Base-by-base conservation (phyloP, 2,329 filamentous ascomycete genomes). In the Malbranchea cinnamomea region DNA sequence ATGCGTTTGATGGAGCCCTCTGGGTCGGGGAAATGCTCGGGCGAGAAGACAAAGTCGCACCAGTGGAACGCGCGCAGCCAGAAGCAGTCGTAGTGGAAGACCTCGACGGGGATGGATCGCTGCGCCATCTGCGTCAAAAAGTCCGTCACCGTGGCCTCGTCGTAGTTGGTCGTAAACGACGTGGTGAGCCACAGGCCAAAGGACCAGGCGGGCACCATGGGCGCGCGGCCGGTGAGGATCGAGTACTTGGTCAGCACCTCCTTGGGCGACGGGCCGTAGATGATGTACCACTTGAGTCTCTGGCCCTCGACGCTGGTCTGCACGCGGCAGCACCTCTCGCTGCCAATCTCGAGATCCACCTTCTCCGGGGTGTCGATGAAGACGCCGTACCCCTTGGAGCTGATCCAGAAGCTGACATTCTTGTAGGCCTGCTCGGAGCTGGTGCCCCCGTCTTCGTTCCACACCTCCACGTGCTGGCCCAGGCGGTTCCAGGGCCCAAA, bases 101-200 rank as follows among this genome's bases (percentile, higher is more conserved):
- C 71, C 33, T 74, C 67, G 5, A 77, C 63, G 1, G 68, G 65
- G 5, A 69, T 71, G 22, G 63, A 62, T 4, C 68, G 63, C 28
- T 62, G 55, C 37, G 60, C 62, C 71, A 77, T 76, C 9, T 70
- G 70, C 37, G 71, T 62, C 14, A 77, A 60, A 47, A 76, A 76
- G 10, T 16, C 15, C 21, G 57, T 66, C 15, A 78, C 73, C 0
- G 72, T 77, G 6, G 57, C 47, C 49, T 78, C 72, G 38, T 75
- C 70, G 42, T 78, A 78, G 33, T 67, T 64, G 2, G 74, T 78
- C 3, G 72, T 76, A 52, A 78, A 78, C 36, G 68, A 75, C 1
- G 76, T 81, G 33, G 68, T 77, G n/a, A 80, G 60, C 74, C 74
- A 79, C 6, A 79, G 59, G 0, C 75, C 75, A 35, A 69, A 79